Base-by-base conservation (phyloP, 148 eudicot genomes). In the Diospyros kaki region DNA sequence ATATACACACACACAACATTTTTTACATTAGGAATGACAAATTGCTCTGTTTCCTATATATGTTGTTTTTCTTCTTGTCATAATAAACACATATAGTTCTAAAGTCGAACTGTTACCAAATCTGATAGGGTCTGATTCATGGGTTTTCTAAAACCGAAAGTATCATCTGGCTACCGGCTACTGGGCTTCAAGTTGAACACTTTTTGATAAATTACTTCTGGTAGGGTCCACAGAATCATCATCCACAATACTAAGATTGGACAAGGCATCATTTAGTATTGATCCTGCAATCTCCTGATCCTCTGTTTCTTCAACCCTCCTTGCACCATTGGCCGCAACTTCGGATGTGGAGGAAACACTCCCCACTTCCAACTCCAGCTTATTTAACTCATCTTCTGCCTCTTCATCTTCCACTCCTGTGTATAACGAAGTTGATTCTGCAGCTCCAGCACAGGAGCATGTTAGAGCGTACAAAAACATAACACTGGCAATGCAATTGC, bases 351-450 rank as follows among this genome's bases (percentile, higher is more conserved):
- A 58, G 74, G 62, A 45, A 76, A 78, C 86, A 43, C 64, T 76
- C 63, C 67, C 71, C 73, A 86, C 73, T 78, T 94, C 90, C 73
- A 80, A 14, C 80, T 89, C 88, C 58, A 94, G 89, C 73, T 79
- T 69, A 61, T 73, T 76, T 3, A 88, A 85, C 79, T 91, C 98
- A 48, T 89, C 95, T 75, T 88, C 97, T 42, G 91, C 17, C 81
- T 86, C 90, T 75, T 84, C 93, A 77, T 90, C 89, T 40, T 88
- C 92, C 58, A 59, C 76, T 66, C 65, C 86, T 39, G 51, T 72
- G 76, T 71, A 78, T 44, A 82, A 81, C 44, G 83, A 43, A 66
- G 74, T 72, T 67, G 87, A 78, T 80, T 80, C 94, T 89, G 84
- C 66, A 71, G 75, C 11, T 38, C 43, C 64, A 67, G 74, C 14